Percentiles rank a stretch among this genome's conserved stretches.
Conservation (phyloP, 208 protist genomes). For the Sergeia podlipaevii region DNA sequence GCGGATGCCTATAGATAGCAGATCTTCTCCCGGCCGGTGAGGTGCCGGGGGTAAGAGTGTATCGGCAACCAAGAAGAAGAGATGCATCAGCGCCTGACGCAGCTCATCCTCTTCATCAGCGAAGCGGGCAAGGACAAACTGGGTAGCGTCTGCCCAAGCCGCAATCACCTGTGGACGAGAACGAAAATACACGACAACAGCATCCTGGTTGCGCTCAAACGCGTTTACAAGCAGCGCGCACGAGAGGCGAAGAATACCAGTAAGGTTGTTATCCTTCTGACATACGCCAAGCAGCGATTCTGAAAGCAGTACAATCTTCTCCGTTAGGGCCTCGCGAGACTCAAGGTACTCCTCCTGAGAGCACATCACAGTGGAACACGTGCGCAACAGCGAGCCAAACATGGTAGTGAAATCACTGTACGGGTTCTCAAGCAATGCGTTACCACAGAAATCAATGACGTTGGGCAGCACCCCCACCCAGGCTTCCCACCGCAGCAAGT, state of each 20-base stretch:
- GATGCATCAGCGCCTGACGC: constrained; percentile 63
- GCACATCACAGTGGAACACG: constrained; percentile 50
- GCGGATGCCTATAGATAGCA: too few relatives aligned
- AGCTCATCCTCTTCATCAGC: constrained; percentile 70
- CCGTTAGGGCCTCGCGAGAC: constrained; percentile 23
- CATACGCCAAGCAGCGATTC: constrained; percentile 24
- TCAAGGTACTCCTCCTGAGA: constrained; percentile 43
- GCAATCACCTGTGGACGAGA: constrained; percentile 27
- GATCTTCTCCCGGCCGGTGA: too few relatives aligned
- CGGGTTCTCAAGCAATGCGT: constrained; percentile 36
- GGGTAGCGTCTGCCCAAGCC: constrained; percentile 44
- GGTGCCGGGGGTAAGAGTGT: constrained; percentile 38
- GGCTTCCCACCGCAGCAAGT: constrained; percentile 36
- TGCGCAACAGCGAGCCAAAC: constrained; percentile 48
- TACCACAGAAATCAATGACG: constrained; percentile 38
- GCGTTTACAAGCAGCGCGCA: constrained; percentile 71
- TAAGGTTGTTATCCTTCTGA: constrained; percentile 18
- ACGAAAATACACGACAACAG: constrained; percentile 37
- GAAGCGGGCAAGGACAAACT: constrained; percentile 34
- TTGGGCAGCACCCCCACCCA: constrained; percentile 53
- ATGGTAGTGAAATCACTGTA: constrained; percentile 18
- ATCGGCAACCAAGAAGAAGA: constrained; percentile 71
- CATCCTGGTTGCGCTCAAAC: constrained; percentile 66
- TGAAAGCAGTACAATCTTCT: constrained; percentile 43
- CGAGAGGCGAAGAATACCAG: constrained; percentile 45